phyloP scores from a whole-genome alignment of 164 flowering plant species.

The Macadamia tetraphylla region DNA sequence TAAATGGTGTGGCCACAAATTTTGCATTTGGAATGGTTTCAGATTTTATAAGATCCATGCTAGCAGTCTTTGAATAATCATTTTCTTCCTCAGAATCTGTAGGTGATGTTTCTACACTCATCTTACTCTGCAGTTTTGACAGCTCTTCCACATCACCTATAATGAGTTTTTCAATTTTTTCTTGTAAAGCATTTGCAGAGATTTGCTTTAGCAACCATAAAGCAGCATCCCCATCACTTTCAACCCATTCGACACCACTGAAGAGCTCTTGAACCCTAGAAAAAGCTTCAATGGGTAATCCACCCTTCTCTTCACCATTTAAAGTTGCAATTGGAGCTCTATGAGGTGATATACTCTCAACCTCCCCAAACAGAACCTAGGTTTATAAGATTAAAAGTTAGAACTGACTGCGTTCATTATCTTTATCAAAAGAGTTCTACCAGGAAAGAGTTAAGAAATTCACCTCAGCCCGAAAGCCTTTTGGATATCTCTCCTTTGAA shows the following conservation, averaged over 20 bases:
- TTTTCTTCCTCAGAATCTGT: constrained; percentile 82
- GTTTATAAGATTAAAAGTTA: neutral
- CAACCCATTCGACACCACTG: constrained; percentile 88
- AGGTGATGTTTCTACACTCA: constrained; percentile 55
- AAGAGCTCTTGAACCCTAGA: constrained; percentile 97
- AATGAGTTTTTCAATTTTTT: constrained; percentile 31
- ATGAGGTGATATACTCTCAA: constrained; percentile 65
- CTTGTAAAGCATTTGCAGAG: constrained; percentile 45
- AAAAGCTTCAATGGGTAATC: constrained; percentile 97
- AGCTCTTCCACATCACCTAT: constrained; percentile 55
- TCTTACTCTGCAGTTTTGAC: constrained; percentile 47
- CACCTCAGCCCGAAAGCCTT: constrained; percentile 96
- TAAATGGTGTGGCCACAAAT: constrained; percentile 6
- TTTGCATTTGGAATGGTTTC: constrained; percentile 24
- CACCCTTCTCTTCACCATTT: constrained; percentile 92
- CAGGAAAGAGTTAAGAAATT: neutral
- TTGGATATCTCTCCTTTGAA: constrained; percentile 84
- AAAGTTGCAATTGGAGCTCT: constrained; percentile 67
- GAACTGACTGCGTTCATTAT: neutral
- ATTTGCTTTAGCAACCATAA: constrained; percentile 90
- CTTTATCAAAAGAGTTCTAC: neutral
- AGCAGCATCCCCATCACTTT: constrained; percentile 81
- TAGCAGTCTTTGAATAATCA: constrained; percentile 56
- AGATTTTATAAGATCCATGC: constrained; percentile 44
- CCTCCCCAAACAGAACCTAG: constrained; percentile 93